Evolutionary conservation across 257 asterid species (phyloP), one percentile per base, ranked within the genome.

Genomic region (Solanum sejunctum): DNA sequence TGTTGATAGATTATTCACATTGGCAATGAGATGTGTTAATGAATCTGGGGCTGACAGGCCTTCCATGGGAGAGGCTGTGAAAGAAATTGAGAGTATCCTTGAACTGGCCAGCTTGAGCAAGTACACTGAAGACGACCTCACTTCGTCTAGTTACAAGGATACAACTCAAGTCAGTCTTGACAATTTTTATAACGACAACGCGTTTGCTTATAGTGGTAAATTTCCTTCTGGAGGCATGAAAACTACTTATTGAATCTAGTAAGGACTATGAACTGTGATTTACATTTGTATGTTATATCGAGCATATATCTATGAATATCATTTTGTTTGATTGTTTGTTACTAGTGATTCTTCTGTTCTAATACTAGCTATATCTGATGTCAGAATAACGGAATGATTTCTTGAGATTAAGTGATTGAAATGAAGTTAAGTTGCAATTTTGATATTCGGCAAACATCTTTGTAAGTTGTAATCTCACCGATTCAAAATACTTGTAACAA

Each of bases 41-140:
- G 98, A 95, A 75, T 86, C 92, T 2, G 92, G 93, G 2, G n/a
- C 82, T 0, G 95, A 93, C 47, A 88, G 98, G 88, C 98, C 98
- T 28, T 72, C 92, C 32, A 95, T 94, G 98, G 94, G 97, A 1
- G 98, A 91, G 88, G 94, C 92, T 5, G 98, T 91, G 83, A 92
- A 94, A 63, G 93, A 94, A 86, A 92, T 95, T 2, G 98, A 95
- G 90, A 92, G 88, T 63, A 90, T 95, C 41, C 87, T 92, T 63
- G 92, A 90, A 85, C 55, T 90, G 88, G 89, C 91, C 13, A 78
- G 73, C 43, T 28, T 71, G 84, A 85, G 88, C 21, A 86, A 85
- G 67, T 85, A 75, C 55, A 60, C 26, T 1, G 89, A 88, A 56
- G 81, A 83, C 15, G 83, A 63, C 10, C 58, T 88, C 32, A 84